Base-by-base conservation (phyloP, 2,329 filamentous ascomycete genomes). In the Proliferodiscus dingleyae region DNA sequence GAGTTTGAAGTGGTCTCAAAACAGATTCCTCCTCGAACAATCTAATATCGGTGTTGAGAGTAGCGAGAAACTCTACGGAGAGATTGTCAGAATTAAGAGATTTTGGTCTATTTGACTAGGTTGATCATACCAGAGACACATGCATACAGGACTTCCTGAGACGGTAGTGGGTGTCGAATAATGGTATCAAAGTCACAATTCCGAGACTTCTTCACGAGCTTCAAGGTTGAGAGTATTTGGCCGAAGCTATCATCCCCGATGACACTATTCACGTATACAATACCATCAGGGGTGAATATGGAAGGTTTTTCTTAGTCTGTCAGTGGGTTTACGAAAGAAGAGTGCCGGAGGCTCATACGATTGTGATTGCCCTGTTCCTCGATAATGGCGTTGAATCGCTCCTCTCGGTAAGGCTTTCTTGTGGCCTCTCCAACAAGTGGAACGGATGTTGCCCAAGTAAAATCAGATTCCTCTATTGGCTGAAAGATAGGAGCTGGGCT, bases 191-290 rank as follows among this genome's bases (percentile, higher is more conserved):
- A 49, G 9, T 49, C 38, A 15, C 38, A 26, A 8, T 49, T 24
- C 28, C 38, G 38, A 8, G 24, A 1, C 28, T 33, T 49, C 15
- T 24, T 40, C 10, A 22, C 15, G 19, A 39, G 28, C 18, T n/a
- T 45, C 8, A 45, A 38, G 4, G 23, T 42, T 5, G 33, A 41
- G 10, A 49, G 5, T 42, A 49, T 49, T 13, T 45, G 43, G 15
- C 47, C 22, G 19, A 50, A 52, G 18, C 43, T 39, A 6, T 50
- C 41, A 41, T 52, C 50, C 10, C 50, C 50, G 21, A 52, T 43
- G 13, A 52, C 19, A 7, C 18, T 13, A 37, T 52, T 47, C 16
- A 52, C 41, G 43, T 40, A 50, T 29, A 28, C 21, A 37, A 47
- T 29, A 26, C 50, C 50, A n/a, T 45, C 34, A 11, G 26, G 32